These are phyloP conservation scores for Lodderomyces margitis DNA, from an alignment of 1,139 yeast genomes.

Conservation along the genomic window DNA sequence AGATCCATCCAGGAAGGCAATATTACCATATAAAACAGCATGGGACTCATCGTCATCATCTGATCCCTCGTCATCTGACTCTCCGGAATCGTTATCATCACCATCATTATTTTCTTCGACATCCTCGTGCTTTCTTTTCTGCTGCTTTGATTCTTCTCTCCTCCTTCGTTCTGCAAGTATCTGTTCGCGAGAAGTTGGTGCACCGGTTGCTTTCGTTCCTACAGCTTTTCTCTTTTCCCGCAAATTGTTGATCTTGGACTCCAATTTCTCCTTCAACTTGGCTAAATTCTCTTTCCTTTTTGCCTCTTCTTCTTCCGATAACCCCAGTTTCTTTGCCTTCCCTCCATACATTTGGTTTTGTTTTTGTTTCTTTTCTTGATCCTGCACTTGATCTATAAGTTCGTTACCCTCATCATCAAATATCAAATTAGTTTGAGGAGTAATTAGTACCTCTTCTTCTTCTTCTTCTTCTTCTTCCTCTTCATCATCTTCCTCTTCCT, in stretches of 20 bases:
- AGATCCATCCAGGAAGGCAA: conserved; percentile 80
- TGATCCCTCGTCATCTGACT: conserved; percentile 33
- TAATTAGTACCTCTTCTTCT: conserved; percentile 15
- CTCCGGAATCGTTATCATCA: conserved; percentile 34
- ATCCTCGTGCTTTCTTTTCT: conserved; percentile 40
- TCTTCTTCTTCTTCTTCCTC: conserved; percentile 15
- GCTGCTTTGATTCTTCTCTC: conserved; percentile 41
- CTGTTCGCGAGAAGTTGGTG: conserved; percentile 78
- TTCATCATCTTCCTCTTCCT: conserved; percentile 15
- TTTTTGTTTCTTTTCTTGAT: conserved; percentile 9
- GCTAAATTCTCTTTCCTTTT: conserved; percentile 56
- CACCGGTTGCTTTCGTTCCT: conserved; percentile 76
- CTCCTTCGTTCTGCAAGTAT: conserved; percentile 58
- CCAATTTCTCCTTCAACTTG: conserved; percentile 68
- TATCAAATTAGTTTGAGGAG: conserved; percentile 45
- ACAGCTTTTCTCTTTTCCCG: conserved; percentile 89
- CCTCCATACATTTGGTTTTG: conserved; percentile 26
- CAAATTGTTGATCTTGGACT: conserved; percentile 65
- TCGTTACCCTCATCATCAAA: conserved; percentile 83
- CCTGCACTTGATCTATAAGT: conserved; percentile 22
- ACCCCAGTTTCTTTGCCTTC: conserved; percentile 11
- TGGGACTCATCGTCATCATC: conserved; percentile 27
- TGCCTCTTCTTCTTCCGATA: conserved; percentile 46
- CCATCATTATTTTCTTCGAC: conserved; percentile 31
- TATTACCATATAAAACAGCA: conserved; percentile 71